Conservation (phyloP, 2,329 filamentous ascomycete species). For the Xylariaceae sp. region DNA sequence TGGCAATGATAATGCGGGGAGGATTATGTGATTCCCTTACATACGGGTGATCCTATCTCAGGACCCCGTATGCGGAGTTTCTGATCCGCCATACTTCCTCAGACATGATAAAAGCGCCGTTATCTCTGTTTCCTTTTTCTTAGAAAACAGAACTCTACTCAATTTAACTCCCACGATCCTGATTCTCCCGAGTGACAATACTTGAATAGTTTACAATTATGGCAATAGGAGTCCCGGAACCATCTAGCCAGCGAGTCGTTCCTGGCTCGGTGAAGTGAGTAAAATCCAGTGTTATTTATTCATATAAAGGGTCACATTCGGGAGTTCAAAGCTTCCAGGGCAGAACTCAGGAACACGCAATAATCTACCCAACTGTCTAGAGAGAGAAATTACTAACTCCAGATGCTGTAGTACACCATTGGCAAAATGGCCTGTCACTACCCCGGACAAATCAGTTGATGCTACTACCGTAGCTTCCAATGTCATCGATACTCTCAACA, state of each 20-base stretch:
- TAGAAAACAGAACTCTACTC: background rate
- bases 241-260: conserved; percentile 36
- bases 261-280: conserved; percentile 39
- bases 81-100: background rate
- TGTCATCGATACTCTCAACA: conserved; percentile 44
- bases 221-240: conserved; percentile 8
- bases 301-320: too few species aligned
- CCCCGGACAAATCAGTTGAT: conserved; percentile 38
- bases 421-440: conserved; percentile 45
- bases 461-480: conserved; percentile 41
- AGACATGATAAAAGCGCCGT: background rate
- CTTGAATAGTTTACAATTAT: background rate
- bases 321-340: too few species aligned
- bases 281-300: too few species aligned
- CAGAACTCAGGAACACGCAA: too few species aligned
- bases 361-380: too few species aligned
- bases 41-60: background rate
- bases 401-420: conserved; percentile 35
- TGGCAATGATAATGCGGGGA: background rate
- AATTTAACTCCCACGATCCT: background rate
- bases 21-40: background rate
- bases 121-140: background rate
- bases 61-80: background rate
- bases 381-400: too few species aligned
- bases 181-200: background rate